Conservation (phyloP, 495 filamentous ascomycete species). For the Hypoxylon rickii region DNA sequence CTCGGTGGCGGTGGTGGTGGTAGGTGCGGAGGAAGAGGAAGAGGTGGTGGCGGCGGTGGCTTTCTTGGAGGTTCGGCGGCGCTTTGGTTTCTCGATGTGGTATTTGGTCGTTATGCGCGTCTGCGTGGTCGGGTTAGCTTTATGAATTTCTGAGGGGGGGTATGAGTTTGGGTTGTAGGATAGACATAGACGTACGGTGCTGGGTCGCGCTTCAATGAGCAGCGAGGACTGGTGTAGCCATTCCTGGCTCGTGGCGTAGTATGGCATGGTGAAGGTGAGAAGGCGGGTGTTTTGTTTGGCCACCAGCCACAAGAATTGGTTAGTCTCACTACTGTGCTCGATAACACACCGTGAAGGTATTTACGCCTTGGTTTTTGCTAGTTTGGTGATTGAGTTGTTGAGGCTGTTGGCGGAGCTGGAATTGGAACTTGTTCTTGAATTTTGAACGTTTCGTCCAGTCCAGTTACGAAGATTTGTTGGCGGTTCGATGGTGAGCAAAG, state of each 20-base stretch:
- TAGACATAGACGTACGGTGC: slow-evolving; percentile 42
- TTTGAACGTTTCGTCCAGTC: slow-evolving; percentile 9
- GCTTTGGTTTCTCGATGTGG: slow-evolving; percentile 60
- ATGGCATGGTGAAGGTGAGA: too few species aligned
- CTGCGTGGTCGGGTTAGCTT: slow-evolving; percentile 48
- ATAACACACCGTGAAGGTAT: too few species aligned
- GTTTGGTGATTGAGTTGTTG: too few species aligned
- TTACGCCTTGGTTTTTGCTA: too few species aligned
- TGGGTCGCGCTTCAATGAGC: slow-evolving; percentile 53
- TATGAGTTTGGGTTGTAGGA: background rate
- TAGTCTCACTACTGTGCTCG: too few species aligned
- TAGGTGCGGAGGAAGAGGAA: slow-evolving; percentile 1
- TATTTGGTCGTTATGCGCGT: slow-evolving; percentile 86
- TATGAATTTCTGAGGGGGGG: background rate
- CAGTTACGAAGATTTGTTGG: slow-evolving; percentile 12
- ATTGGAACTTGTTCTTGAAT: too few species aligned
- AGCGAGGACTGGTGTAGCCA: slow-evolving; percentile 56
- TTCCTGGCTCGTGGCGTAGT: slow-evolving; percentile 58
- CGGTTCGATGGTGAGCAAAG: too few species aligned
- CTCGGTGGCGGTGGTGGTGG: too few species aligned
- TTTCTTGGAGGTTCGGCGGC: slow-evolving; percentile 35
- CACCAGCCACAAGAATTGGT: too few species aligned
- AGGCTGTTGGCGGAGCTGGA: too few species aligned
- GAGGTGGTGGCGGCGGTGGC: slow-evolving; percentile 7
- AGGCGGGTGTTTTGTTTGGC: too few species aligned